Conservation (phyloP, 202 grass and related monocot species). For the Musa balbisiana region DNA sequence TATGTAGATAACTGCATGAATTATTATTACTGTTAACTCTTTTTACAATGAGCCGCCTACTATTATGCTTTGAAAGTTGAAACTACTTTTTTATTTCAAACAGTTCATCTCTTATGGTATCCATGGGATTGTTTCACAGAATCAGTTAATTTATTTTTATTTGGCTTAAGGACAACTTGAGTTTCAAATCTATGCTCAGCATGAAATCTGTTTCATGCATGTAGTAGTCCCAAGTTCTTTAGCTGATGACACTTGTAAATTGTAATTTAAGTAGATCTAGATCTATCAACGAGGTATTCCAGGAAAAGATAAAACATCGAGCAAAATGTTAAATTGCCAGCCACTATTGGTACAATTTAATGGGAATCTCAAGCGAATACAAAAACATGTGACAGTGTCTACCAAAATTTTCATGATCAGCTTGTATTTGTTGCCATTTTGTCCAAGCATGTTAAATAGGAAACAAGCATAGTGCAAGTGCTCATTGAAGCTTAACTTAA, state of each 20-base stretch:
- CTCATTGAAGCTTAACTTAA: not conserved
- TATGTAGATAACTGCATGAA: not conserved
- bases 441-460: not conserved
- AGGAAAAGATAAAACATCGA: not conserved
- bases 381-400: not conserved
- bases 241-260: not conserved
- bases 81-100: too few relatives aligned
- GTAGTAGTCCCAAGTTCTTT: not conserved
- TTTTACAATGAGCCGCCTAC: not conserved
- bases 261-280: not conserved
- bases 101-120: too few relatives aligned
- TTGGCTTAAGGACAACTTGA: too few relatives aligned
- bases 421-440: not conserved
- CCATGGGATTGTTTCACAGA: too few relatives aligned
- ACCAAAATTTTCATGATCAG: too few relatives aligned
- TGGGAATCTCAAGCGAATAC: not conserved
- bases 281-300: too few relatives aligned
- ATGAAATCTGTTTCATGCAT: too few relatives aligned
- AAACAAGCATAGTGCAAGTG: not conserved
- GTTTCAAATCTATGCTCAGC: too few relatives aligned
- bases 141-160: too few relatives aligned
- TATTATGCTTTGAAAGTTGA: not conserved
- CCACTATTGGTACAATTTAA: not conserved
- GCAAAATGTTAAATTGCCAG: not conserved
- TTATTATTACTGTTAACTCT: not conserved